These are phyloP conservation scores for Saccharomycopsis vini DNA, from an alignment of 805 yeast species.

Conservation along the genomic window DNA sequence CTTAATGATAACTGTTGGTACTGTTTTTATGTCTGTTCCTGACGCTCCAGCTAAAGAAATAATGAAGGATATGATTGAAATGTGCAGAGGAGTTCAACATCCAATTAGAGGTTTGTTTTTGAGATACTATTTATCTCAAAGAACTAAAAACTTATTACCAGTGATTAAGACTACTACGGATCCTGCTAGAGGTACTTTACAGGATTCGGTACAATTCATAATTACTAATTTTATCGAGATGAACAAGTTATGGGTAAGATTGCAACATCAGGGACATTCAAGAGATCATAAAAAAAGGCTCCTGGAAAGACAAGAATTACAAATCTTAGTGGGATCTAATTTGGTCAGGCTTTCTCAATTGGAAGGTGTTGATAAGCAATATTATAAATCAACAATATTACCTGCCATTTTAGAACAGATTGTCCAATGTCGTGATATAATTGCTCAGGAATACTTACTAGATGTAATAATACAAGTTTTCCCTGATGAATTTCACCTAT, in stretches of 20 bases:
- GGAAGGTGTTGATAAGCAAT: conserved; percentile 55
- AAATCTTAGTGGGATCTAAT: conserved; percentile 87
- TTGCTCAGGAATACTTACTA: conserved; percentile 86
- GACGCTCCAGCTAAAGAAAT: conserved; percentile 80
- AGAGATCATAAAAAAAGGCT: conserved; percentile 67
- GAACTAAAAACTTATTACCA: conserved; percentile 47
- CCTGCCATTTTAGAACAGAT: conserved; percentile 84
- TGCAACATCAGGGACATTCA: conserved; percentile 92
- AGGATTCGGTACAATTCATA: conserved; percentile 69
- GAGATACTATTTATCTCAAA: conserved; percentile 79
- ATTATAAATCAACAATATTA: conserved; percentile 43
- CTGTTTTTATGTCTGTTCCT: conserved; percentile 70
- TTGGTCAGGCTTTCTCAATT: conserved; percentile 82
- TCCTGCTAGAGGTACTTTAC: conserved; percentile 30
- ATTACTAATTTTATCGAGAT: conserved; percentile 87
- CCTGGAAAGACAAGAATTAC: conserved; percentile 78
- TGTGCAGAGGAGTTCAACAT: conserved; percentile 95
- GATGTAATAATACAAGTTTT: conserved; percentile 92
- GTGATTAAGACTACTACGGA: background rate
- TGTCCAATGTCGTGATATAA: conserved; percentile 80
- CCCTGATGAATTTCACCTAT: conserved; percentile 84
- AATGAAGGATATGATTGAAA: conserved; percentile 92
- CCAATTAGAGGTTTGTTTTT: conserved; percentile 88
- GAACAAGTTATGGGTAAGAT: conserved; percentile 96
- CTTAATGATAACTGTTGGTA: conserved; percentile 91